Percentiles rank a stretch among this genome's conserved stretches.
Evolutionary conservation across 2,329 filamentous ascomycete species (phyloP).

Genomic region (Fusarium phyllophilum): DNA sequence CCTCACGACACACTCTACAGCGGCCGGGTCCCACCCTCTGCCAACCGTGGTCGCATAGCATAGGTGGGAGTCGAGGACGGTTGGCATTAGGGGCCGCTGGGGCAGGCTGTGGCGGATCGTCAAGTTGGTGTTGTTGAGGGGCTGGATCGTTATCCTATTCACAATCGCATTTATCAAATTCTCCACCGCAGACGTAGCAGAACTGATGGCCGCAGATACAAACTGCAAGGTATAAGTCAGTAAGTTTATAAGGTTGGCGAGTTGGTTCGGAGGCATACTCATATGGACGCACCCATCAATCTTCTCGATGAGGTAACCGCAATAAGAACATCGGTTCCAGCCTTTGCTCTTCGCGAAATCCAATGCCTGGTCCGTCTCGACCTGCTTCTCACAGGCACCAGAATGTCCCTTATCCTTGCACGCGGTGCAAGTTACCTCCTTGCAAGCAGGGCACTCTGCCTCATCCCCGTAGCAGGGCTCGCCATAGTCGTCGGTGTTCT

Average conservation of each 20-base stretch:
- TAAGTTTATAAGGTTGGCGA: neutral
- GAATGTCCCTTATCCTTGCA: constrained; percentile 61
- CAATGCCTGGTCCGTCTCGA: constrained; percentile 51
- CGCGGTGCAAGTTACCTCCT: constrained; percentile 51
- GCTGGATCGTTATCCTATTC: constrained; percentile 39
- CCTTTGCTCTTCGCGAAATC: constrained; percentile 51
- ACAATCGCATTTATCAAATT: neutral
- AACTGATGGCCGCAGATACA: constrained; percentile 59
- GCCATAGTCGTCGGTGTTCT: neutral
- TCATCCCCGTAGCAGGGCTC: neutral
- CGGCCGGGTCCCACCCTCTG: neutral
- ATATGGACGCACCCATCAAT: constrained; percentile 64
- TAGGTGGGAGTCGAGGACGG: neutral
- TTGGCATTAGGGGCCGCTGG: neutral
- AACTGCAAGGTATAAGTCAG: constrained; percentile 42
- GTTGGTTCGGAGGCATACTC: constrained; percentile 52
- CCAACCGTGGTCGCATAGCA: neutral
- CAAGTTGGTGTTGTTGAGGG: neutral
- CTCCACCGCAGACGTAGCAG: constrained; percentile 57
- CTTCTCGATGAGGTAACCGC: constrained; percentile 59
- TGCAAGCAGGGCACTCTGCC: neutral
- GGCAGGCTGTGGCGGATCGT: neutral
- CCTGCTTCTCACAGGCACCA: constrained; percentile 59
- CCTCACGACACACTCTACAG: neutral
- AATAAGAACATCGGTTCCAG: constrained; percentile 62